Evolutionary conservation across 2,329 filamentous ascomycete species (phyloP).

Genomic region (Penicillium sp.): DNA sequence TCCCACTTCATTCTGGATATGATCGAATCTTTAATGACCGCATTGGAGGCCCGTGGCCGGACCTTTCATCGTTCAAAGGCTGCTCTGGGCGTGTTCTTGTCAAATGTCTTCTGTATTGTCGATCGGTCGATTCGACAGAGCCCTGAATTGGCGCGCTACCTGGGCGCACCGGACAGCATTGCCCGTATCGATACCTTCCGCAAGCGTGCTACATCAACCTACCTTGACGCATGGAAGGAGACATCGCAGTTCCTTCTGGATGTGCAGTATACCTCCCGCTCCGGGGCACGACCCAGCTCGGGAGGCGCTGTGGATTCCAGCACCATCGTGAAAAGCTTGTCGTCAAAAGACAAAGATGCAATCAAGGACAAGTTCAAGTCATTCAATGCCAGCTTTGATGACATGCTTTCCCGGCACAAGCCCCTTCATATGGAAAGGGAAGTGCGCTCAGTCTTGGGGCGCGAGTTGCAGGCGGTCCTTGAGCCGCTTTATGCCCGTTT

Average conservation of each 20-base stretch:
- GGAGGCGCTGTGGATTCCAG: conserved; percentile 69
- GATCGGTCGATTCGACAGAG: conserved; percentile 79
- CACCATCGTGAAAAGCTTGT: conserved; percentile 78
- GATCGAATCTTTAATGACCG: conserved; percentile 74
- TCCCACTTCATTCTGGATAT: conserved; percentile 88
- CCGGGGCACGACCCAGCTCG: conserved; percentile 66
- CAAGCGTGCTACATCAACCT: conserved; percentile 79
- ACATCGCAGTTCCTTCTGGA: conserved; percentile 82
- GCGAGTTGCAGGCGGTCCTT: conserved; percentile 86
- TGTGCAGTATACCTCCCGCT: conserved; percentile 83
- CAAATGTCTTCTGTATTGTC: conserved; percentile 81
- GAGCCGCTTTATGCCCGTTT: conserved; percentile 94
- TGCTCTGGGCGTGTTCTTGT: conserved; percentile 82
- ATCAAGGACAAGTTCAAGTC: conserved; percentile 95
- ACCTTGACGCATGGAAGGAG: conserved; percentile 86
- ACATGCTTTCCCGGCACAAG: conserved; percentile 80
- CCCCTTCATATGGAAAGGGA: conserved; percentile 86
- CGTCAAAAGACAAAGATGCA: conserved; percentile 88
- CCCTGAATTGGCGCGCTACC: conserved; percentile 69
- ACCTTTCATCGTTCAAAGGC: conserved; percentile 73
- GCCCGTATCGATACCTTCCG: conserved; percentile 76
- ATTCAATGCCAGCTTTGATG: conserved; percentile 90
- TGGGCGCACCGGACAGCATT: conserved; percentile 63
- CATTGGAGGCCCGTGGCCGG: conserved; percentile 73
- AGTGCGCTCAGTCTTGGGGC: conserved; percentile 74